These are phyloP conservation scores for Parasitella parasitica DNA, from an alignment of 371 early-diverging fungal species.

Conservation along the genomic window DNA sequence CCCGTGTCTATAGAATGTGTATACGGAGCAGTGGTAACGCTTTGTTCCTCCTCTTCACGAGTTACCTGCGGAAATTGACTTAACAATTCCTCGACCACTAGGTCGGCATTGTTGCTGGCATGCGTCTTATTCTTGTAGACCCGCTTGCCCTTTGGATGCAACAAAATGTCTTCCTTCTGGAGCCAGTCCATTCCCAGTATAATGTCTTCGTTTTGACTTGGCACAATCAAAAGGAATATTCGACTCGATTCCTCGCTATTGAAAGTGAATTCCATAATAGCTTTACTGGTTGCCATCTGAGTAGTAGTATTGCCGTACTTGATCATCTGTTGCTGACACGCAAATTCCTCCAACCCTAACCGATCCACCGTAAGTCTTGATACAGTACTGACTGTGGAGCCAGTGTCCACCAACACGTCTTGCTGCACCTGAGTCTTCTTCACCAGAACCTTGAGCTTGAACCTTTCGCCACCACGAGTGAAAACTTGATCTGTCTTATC, in stretches of 20 bases:
- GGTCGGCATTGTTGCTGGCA: not conserved
- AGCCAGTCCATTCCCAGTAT: constrained; percentile 4
- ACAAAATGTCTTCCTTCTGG: not conserved
- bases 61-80: not conserved
- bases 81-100: not conserved
- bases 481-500: too few species aligned
- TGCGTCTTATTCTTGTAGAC: not conserved
- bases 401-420: not conserved
- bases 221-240: not conserved
- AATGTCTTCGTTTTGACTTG: not conserved
- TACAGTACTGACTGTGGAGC: not conserved
- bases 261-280: not conserved
- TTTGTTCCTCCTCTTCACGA: not conserved
- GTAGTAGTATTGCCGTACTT: not conserved
- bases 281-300: not conserved
- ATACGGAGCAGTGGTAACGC: constrained; percentile 17
- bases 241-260: not conserved
- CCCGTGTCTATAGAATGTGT: constrained; percentile 10
- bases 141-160: not conserved
- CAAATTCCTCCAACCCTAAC: not conserved
- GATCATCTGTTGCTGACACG: not conserved
- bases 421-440: not conserved
- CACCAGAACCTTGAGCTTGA: too few species aligned
- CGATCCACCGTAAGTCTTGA: not conserved
- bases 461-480: too few species aligned